Conservation (phyloP, 495 filamentous ascomycete genomes). For the Aspergillus haitiensis region DNA sequence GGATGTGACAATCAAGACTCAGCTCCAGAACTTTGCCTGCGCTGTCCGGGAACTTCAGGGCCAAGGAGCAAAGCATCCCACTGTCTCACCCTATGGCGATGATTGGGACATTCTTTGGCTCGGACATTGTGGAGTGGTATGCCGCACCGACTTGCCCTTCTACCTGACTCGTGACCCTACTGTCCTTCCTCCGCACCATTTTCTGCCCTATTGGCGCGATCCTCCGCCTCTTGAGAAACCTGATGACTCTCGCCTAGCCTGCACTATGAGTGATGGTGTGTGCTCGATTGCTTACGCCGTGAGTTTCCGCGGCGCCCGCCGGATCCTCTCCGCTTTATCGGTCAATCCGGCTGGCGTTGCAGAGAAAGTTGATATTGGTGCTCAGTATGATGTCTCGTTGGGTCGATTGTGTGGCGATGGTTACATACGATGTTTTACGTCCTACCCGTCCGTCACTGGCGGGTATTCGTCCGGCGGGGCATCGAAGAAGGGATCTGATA, state of each 20-base stretch:
- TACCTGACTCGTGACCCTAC: constrained; percentile 28
- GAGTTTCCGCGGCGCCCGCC: constrained; percentile 50
- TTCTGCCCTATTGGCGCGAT: constrained; percentile 26
- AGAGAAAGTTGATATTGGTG: constrained; percentile 28
- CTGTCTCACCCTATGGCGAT: constrained; percentile 53
- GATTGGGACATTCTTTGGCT: constrained; percentile 58
- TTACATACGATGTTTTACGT: constrained; percentile 44
- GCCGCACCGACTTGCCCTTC: constrained; percentile 17
- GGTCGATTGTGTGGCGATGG: constrained; percentile 46
- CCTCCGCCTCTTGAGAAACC: constrained; percentile 25
- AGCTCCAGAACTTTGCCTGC: constrained; percentile 49
- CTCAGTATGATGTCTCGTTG: constrained; percentile 51
- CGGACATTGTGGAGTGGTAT: constrained; percentile 47
- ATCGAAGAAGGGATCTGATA: constrained; percentile 45
- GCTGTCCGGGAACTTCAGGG: constrained; percentile 36
- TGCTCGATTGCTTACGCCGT: constrained; percentile 58
- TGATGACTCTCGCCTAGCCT: constrained; percentile 48
- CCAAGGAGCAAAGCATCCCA: constrained; percentile 16
- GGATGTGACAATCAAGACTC: constrained; percentile 50
- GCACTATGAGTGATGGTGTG: constrained; percentile 45
- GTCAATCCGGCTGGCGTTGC: constrained; percentile 36
- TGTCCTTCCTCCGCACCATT: constrained; percentile 21
- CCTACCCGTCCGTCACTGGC: constrained; percentile 49
- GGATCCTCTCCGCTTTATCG: constrained; percentile 48
- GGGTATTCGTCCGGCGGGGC: constrained; percentile 45